Evolutionary conservation across 805 yeast genomes (phyloP), one percentile per base, ranked within the genome.

Genomic region (Kodamaea fukazawae): DNA sequence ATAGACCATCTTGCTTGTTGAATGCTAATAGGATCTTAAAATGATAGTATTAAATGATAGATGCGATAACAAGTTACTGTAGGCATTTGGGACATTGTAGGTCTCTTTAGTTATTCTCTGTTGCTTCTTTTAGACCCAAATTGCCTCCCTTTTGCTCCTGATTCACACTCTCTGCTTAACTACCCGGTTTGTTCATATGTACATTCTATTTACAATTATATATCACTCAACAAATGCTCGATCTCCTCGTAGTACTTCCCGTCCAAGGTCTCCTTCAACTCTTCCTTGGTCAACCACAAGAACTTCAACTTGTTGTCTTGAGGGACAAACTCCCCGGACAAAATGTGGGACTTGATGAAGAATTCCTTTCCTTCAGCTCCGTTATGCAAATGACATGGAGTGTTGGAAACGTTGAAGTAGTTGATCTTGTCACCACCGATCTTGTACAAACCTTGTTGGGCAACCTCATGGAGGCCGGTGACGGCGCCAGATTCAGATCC

Each of bases 361-460:
- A 81, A 93, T 52, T 86, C 91, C 51, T 61, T 57, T 23, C 54
- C 54, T 25, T 57, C 55, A 28, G 50, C 53, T 10, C 37, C 42
- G 10, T 50, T 36, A 45, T 67, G 73, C 49, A 77, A 70, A 32
- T 82, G 89, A 30, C 90, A 83, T 29, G 99, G 98, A 4, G 84
- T 84, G 41, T 78, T 79, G 16, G 98, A 88, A n/a, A 93, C 96
- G 14, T 85, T 78, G 86, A 95, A 91, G 32, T 88, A 83, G 63
- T 88, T 85, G 58, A 93, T 76, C 40, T 73, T 60, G 8, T 71
- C 76, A 23, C 96, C 96, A 13, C 96, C 96, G 14, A 85, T 53
- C 15, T 61, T 51, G 57, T 79, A 74, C 41, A 93, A 65, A 0
- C 95, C 95, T 34, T 73, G 64, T 60, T 86, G 87, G 2, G 96